Evolutionary conservation across 2,329 filamentous ascomycete species (phyloP), one percentile per base, ranked within the genome.

Genomic region (Claviceps citrina): DNA sequence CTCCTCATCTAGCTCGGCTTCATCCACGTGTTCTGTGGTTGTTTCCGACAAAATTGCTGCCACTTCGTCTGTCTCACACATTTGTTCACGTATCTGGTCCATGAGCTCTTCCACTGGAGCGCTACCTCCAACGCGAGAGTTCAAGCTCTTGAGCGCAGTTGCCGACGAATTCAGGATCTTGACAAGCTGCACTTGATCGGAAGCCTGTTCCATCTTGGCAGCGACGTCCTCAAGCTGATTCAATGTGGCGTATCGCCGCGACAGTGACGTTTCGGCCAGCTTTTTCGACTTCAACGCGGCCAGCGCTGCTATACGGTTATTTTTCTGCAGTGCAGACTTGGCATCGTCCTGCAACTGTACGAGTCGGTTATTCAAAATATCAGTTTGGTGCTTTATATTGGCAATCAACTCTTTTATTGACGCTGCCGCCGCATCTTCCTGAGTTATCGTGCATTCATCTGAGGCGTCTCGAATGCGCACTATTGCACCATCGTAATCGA

Each of bases 1-100:
- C 63, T 95, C 89, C 44, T 89, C 82, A 49, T 95, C 86, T 41
- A 96, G 75, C 56, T 93, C 87, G 16, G 54, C 70, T 53, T 94
- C 87, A 56, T 94, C 84, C 25, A 93, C 66, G 1, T 57, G 58
- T 31, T 51, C 54, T 12, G 61, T 64, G 10, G 63, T 67, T 5
- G 54, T 50, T 49, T 91, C 84, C 39, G 78, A 76, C 46, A 96
- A 71, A 31, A 89, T 78, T 41, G 71, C 74, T 22, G 77, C 76
- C 18, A 96, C 73, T 62, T 96, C 89, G 54, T 95, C 86, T 19
- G 81, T 77, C 50, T 81, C 76, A 38, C 65, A 71, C 75, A 91
- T 91, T 62, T 93, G 78, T 49, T 87, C 80, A 39, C 81, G 72
- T 52, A 94, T 62, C 36, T 71, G 69, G 48, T 84, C 81, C 38